phyloP scores from a whole-genome alignment of 768 basidiomycete species.

The Boletus pseudo-olivaceus region DNA sequence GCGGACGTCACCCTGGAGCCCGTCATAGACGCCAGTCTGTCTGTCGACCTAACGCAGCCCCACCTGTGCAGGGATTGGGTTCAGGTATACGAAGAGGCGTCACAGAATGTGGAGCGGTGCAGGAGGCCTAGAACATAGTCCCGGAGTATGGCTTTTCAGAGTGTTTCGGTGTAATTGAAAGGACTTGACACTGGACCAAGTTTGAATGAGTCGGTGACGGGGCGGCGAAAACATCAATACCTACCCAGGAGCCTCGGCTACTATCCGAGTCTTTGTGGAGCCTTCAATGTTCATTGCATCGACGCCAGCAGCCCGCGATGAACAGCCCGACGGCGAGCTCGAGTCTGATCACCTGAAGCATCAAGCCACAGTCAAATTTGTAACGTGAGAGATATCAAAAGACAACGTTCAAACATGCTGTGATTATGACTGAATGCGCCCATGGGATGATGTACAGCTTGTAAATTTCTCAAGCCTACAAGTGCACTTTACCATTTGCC shows the following conservation, averaged over 20 bases:
- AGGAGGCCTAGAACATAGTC: conserved; percentile 2
- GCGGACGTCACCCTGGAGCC: conserved; percentile 49
- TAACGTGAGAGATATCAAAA: too few relatives aligned
- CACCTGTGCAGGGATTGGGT: conserved; percentile 27
- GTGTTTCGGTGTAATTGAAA: neutral
- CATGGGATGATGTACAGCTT: too few relatives aligned
- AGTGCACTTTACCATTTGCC: neutral
- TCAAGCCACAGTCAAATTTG: too few relatives aligned
- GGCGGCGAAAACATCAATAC: too few relatives aligned
- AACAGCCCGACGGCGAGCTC: too few relatives aligned
- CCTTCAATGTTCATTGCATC: too few relatives aligned
- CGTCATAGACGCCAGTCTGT: conserved; percentile 19
- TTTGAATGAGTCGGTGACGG: too few relatives aligned
- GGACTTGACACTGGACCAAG: neutral
- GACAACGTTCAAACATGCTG: too few relatives aligned
- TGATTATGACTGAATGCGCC: too few relatives aligned
- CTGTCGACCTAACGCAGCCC: conserved; percentile 22
- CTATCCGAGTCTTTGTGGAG: neutral
- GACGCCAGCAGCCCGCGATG: neutral
- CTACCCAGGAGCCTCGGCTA: neutral
- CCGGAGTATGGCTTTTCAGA: neutral
- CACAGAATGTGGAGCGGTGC: conserved; percentile 12
- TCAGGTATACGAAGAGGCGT: conserved; percentile 24
- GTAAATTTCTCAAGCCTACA: neutral
- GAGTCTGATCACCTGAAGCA: too few relatives aligned